Evolutionary conservation across 2,329 filamentous ascomycete species (phyloP).

Genomic region (Ophiostoma sp.): DNA sequence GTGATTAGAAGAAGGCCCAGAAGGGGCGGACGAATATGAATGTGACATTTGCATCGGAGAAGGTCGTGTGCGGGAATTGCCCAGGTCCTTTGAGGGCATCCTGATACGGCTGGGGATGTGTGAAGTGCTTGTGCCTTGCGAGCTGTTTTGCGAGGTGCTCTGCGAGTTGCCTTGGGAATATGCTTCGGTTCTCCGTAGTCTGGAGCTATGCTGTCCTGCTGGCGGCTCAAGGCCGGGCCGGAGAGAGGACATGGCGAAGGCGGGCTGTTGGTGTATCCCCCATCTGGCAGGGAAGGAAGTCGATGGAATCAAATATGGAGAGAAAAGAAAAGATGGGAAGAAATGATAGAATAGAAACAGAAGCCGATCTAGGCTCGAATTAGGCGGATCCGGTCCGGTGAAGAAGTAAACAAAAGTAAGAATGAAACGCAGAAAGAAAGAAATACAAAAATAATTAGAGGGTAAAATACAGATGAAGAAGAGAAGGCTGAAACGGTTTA

Average conservation of each 20-base stretch:
- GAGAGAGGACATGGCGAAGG: conserved; percentile 13
- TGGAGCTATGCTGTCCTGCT: neutral
- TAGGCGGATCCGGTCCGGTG: conserved; percentile 7
- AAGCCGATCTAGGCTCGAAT: neutral
- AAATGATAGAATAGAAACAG: neutral
- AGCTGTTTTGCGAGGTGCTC: neutral
- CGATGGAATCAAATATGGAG: neutral
- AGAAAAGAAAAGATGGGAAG: neutral
- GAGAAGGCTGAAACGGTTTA: neutral
- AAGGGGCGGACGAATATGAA: neutral
- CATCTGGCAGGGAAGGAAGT: conserved; percentile 5
- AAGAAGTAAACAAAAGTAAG: neutral
- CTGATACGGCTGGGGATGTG: neutral
- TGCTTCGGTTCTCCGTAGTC: neutral
- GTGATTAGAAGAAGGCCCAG: neutral
- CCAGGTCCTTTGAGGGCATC: neutral
- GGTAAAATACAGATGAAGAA: neutral
- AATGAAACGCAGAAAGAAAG: conserved; percentile 1
- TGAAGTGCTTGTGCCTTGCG: neutral
- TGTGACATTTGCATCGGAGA: neutral
- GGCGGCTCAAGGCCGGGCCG: conserved; percentile 9
- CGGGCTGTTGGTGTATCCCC: neutral
- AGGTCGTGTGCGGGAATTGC: neutral
- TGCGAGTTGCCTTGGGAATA: neutral
- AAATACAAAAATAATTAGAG: conserved; percentile 1